Conservation (phyloP, 2,329 filamentous ascomycete species). For the Helminthosporium solani region DNA sequence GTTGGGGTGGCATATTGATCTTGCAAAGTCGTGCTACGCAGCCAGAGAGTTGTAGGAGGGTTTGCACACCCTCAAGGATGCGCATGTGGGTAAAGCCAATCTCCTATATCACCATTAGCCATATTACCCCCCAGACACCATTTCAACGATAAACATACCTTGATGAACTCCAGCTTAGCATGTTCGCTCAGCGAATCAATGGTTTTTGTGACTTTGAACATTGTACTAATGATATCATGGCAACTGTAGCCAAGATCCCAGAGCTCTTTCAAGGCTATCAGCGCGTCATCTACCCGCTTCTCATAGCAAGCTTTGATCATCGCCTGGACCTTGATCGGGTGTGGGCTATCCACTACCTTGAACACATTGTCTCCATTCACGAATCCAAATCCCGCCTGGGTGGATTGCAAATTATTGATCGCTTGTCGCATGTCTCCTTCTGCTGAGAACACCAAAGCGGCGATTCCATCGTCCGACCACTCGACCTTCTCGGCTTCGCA, state of each 20-base stretch:
- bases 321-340: constrained; percentile 96
- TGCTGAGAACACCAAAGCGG: constrained; percentile 93
- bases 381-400: constrained; percentile 89
- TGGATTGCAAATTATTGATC: constrained; percentile 97
- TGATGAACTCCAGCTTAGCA: constrained; percentile 94
- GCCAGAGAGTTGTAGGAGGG: constrained; percentile 87
- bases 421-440: constrained; percentile 99
- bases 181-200: constrained; percentile 91
- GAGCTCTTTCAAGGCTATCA: constrained; percentile 83
- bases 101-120: constrained; percentile 53
- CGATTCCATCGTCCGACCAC: constrained; percentile 89
- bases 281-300: constrained; percentile 80
- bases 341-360: constrained; percentile 92
- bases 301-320: constrained; percentile 98
- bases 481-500: constrained; percentile 89
- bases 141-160: constrained; percentile 38
- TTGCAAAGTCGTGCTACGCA: constrained; percentile 89
- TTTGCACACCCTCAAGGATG: constrained; percentile 96
- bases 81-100: constrained; percentile 99
- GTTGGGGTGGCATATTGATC: constrained; percentile 92
- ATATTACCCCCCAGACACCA: not conserved
- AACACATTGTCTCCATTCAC: constrained; percentile 98
- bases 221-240: constrained; percentile 97
- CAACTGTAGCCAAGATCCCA: constrained; percentile 97
- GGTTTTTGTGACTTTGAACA: constrained; percentile 98